Conservation (phyloP, 2,329 filamentous ascomycete genomes). For the Thielaviopsis euricoi region DNA sequence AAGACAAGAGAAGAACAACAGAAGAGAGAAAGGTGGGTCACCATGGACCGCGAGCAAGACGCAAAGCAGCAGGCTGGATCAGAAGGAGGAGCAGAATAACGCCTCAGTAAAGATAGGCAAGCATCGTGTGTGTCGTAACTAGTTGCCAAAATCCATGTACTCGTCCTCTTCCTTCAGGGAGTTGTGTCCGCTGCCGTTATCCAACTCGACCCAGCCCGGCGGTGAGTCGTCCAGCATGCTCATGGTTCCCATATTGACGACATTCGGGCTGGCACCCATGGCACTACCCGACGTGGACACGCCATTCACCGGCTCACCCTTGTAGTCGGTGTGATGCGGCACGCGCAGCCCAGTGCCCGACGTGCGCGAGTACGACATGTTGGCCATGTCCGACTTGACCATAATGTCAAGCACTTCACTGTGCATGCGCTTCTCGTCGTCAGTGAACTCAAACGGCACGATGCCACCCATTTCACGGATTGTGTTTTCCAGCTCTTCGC, state of each 20-base stretch:
- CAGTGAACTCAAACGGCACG: conserved; percentile 67
- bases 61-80: not conserved
- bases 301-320: conserved; percentile 56
- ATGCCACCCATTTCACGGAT: conserved; percentile 56
- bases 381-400: conserved; percentile 56
- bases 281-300: not conserved
- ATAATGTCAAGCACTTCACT: conserved; percentile 80
- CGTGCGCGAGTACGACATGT: conserved; percentile 71
- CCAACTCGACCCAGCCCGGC: conserved; percentile 46
- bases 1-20: too few species aligned
- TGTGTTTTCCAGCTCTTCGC: conserved; percentile 67
- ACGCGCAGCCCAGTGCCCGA: conserved; percentile 77
- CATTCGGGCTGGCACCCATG: not conserved
- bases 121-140: too few species aligned
- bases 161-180: conserved; percentile 79
- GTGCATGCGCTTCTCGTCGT: conserved; percentile 92
- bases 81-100: not conserved
- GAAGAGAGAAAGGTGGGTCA: not conserved
- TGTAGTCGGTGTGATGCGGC: conserved; percentile 81
- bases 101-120: too few species aligned
- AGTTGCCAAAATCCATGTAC: conserved; percentile 59
- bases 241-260: not conserved
- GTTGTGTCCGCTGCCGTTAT: conserved; percentile 49
- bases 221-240: conserved; percentile 32
- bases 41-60: not conserved